A percentile compares a stretch with the other conserved stretches of the same genome.
These are phyloP conservation scores for Orbilia quercus DNA, from an alignment of 2,329 filamentous ascomycete genomes.

Conservation along the genomic window DNA sequence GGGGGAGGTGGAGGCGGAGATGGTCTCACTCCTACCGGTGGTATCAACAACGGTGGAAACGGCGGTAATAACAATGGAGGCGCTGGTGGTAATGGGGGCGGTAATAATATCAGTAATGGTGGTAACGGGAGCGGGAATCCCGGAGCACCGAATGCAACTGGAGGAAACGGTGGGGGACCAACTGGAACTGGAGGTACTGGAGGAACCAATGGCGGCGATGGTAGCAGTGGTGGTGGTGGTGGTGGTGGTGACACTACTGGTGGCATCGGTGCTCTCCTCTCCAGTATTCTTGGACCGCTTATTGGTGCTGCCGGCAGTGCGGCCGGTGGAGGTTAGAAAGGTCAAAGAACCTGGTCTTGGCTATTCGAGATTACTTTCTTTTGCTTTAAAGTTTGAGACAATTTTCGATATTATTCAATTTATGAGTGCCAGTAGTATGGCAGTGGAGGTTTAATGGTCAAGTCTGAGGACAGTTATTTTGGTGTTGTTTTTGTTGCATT, in stretches of 20 bases:
- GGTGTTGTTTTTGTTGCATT: constrained; percentile 23
- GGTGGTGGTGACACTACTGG: not conserved
- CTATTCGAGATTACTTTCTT: no score
- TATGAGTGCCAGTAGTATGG: no score
- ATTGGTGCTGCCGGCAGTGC: not conserved
- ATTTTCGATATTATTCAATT: no score
- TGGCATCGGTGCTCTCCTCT: not conserved
- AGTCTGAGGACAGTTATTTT: no score
- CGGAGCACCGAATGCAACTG: not conserved
- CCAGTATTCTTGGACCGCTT: not conserved
- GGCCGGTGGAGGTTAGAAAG: no score
- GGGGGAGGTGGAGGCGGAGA: not conserved
- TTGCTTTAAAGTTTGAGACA: no score
- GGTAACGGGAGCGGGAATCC: constrained; percentile 9
- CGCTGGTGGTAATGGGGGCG: constrained; percentile 15
- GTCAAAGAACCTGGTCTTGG: no score
- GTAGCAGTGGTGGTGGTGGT: not conserved
- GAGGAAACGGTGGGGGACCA: not conserved
- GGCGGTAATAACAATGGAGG: constrained; percentile 2
- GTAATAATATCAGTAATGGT: constrained; percentile 5
- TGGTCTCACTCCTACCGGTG: not conserved
- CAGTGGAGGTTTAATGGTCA: no score
- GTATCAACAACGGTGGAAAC: not conserved
- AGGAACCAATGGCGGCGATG: constrained; percentile 4
- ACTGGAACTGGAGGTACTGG: not conserved